Evolutionary conservation across 1,139 yeast genomes (phyloP), one percentile per base, ranked within the genome.

Genomic region (Diutina neorugosa): DNA sequence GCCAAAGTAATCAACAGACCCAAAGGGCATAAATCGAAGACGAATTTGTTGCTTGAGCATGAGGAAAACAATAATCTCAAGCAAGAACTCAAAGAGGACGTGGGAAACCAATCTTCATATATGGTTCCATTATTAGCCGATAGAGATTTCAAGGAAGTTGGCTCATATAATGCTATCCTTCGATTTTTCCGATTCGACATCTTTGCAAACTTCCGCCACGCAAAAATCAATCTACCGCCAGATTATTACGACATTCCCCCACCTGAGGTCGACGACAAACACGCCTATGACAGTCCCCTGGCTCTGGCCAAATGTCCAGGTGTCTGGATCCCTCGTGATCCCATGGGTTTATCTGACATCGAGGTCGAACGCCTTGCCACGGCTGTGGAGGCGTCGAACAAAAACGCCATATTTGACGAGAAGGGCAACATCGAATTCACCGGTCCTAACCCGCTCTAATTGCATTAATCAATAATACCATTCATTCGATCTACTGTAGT

Each of bases 301-400:
- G 80, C 84, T 9, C 70, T 78, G 20, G 84, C 82, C 0, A 68
- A 72, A 44, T 77, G 83, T 60, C 96, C 96, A 4, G 73, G 76
- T 25, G 71, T 93, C 20, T 93, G 98, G 98, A 79, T 93, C 59
- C 95, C 97, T 7, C 74, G 74, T 55, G 98, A 93, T 67, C 82
- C 86, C 7, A 78, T 81, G 76, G 98, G 98, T 0, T 77, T 88
- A 63, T 84, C 96, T 3, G 68, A 76, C 2, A 65, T 63, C 19
- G 82, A 86, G 60, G 78, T 86, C 12, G 76, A 74, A 51, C 70
- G 76, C 52, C 72, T 81, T 53, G 61, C 69, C 37, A 70, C 69
- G 2, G 66, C 71, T 42, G 74, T 85, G 44, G 70, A 73, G 20
- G 81, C 85, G 51, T 73, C 80, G 54, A 94, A 88, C 62, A 81